These are phyloP conservation scores for Papiliotrema nemorosa DNA, from an alignment of 1,284 basidiomycete species.

Conservation along the genomic window DNA sequence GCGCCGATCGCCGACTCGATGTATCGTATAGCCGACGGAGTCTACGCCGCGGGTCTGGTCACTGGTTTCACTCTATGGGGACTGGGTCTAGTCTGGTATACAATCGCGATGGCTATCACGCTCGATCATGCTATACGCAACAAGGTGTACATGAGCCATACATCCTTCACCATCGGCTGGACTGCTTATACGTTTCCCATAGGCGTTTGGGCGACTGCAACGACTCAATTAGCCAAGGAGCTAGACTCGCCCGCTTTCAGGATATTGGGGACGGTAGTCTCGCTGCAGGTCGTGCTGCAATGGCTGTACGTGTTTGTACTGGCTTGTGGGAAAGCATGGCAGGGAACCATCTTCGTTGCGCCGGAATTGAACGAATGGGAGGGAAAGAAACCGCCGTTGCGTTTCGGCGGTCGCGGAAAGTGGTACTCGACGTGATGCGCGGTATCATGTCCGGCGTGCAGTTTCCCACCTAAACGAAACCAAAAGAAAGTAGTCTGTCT, in stretches of 20 bases:
- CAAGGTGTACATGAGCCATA: constrained; percentile 16
- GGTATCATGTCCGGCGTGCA: too few relatives aligned
- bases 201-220: constrained; percentile 63
- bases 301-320: constrained; percentile 57
- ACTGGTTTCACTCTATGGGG: constrained; percentile 52
- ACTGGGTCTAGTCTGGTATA: constrained; percentile 50
- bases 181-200: constrained; percentile 49
- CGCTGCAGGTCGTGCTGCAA: constrained; percentile 55
- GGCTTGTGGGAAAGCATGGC: constrained; percentile 50
- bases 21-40: constrained; percentile 46
- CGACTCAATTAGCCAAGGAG: constrained; percentile 55
- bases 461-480: too few relatives aligned
- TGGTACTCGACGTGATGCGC: too few relatives aligned
- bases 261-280: constrained; percentile 57
- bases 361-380: too few relatives aligned
- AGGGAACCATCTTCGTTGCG: constrained; percentile 54
- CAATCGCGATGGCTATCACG: constrained; percentile 41
- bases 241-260: constrained; percentile 58
- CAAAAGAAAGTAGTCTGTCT: too few relatives aligned
- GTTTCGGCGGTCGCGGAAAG: too few relatives aligned
- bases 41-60: constrained; percentile 42
- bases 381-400: too few relatives aligned
- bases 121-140: constrained; percentile 21
- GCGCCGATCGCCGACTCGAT: constrained; percentile 11
- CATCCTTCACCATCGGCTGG: constrained; percentile 40